Base-by-base conservation (phyloP, 805 yeast species). In the Pichia thaimueangensis region DNA sequence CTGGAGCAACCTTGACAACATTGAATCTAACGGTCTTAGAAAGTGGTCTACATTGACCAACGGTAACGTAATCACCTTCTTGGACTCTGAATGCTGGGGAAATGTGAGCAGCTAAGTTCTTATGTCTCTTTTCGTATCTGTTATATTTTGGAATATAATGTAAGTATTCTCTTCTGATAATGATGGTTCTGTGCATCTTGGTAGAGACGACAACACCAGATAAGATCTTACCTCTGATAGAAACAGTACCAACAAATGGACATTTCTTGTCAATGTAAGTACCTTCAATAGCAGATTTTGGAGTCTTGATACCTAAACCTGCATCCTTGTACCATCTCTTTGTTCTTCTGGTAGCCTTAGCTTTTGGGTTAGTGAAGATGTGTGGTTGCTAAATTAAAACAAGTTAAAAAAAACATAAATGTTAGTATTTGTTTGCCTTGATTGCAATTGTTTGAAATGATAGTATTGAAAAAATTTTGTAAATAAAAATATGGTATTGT, bases 71-170 rank as follows among this genome's bases (percentile, higher is more conserved):
- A 70, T 93, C 99, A 82, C 98, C 99, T 72, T 89, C 97, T 71
- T 76, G 76, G 64, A 91, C 96, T 79, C 99, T 94, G 97, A 93
- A 93, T 74, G 97, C 97, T 77, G 99, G 99, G 59, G 97, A 91
- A 67, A 93, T 86, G 80, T 93, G 99, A 65, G 96, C 99, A 71
- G 99, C 94, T 56, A 93, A 81, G 84, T 93, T 93, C 93, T 93
- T 93, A 86, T 93, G 99, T 81, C 99, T 88, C 86, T 93, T 93
- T 81, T 93, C 99, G 86, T 88, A 93, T 86, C 99, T 89, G 95
- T 91, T 93, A 81, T 93, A 93, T 84, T 93, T 93, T 75, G 97
- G 95, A 73, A 93, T 86, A 80, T 87, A 93, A 80, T 93, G 99
- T 72, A 93, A 86, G 94, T 93, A 93, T 71, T 93, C 97, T 80